Conservation (phyloP, 2,329 filamentous ascomycete species). For the Acephala macrosclerotiorum region DNA sequence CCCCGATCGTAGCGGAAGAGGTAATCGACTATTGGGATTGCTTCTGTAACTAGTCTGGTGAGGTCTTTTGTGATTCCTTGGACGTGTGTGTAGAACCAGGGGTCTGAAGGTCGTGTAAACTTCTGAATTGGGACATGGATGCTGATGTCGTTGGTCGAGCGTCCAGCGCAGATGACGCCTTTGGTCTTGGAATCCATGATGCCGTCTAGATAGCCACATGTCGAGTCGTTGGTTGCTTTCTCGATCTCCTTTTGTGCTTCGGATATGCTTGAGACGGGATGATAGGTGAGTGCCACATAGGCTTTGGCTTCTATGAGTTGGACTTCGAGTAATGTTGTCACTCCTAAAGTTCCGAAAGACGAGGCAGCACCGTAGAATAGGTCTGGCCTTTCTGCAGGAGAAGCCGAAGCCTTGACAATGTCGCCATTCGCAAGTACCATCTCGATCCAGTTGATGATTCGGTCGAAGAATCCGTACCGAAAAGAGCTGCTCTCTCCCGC, state of each 20-base stretch:
- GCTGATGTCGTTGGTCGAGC: constrained; percentile 49
- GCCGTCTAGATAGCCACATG: constrained; percentile 65
- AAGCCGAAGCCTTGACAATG: constrained; percentile 59
- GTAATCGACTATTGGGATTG: constrained; percentile 58
- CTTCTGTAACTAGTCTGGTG: constrained; percentile 45
- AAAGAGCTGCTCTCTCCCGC: constrained; percentile 72
- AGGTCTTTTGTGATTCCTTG: constrained; percentile 38
- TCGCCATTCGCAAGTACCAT: constrained; percentile 67
- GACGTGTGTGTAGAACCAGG: constrained; percentile 72
- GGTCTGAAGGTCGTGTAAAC: constrained; percentile 61
- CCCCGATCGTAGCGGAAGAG: constrained; percentile 70
- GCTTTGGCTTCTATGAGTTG: constrained; percentile 58
- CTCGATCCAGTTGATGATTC: constrained; percentile 66
- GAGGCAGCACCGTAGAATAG: constrained; percentile 66
- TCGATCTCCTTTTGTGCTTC: constrained; percentile 51
- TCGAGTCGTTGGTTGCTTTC: constrained; percentile 37
- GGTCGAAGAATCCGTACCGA: constrained; percentile 69
- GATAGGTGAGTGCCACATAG: constrained; percentile 63
- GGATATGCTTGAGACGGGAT: constrained; percentile 49
- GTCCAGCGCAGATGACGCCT: constrained; percentile 61
- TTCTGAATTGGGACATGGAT: constrained; percentile 43
- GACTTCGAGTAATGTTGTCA: constrained; percentile 66
- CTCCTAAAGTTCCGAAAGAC: constrained; percentile 65
- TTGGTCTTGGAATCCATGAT: constrained; percentile 55
- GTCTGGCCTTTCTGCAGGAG: constrained; percentile 54